A percentile compares a stretch with the other conserved stretches of the same genome.
Conservation (phyloP, 129 eudicot species). For the Lactuca saligna region DNA sequence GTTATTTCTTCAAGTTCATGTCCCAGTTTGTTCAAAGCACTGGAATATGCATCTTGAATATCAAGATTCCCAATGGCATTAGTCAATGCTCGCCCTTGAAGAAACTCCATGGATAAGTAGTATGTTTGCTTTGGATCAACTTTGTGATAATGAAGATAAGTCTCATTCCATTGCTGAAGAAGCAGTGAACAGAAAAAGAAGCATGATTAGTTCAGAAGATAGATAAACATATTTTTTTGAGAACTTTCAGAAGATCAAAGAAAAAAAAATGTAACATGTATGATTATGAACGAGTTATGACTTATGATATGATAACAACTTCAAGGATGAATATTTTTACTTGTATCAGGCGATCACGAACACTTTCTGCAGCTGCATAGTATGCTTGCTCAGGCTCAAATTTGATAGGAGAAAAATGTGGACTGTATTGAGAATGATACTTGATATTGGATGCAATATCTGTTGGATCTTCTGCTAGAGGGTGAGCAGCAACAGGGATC, state of each 20-base stretch:
- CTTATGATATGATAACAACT: neutral
- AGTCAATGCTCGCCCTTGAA: conserved; percentile 98
- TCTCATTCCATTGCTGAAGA: conserved; percentile 99
- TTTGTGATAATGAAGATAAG: conserved; percentile 85
- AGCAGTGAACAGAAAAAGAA: conserved; percentile 17
- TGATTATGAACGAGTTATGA: neutral
- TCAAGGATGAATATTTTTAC: conserved; percentile 34
- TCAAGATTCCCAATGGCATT: conserved; percentile 95
- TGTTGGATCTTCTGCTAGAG: conserved; percentile 59
- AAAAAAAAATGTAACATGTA: neutral
- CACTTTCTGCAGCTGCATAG: conserved; percentile 95
- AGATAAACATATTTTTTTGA: neutral
- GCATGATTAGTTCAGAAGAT: conserved; percentile 4
- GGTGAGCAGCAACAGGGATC: conserved; percentile 75
- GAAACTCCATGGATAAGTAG: conserved; percentile 97
- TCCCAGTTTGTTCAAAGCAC: conserved; percentile 83
- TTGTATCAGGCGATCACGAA: conserved; percentile 84
- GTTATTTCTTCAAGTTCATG: conserved; percentile 86
- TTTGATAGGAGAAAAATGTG: conserved; percentile 92
- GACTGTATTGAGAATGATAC: conserved; percentile 89
- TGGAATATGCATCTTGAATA: conserved; percentile 79
- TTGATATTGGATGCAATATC: conserved; percentile 91
- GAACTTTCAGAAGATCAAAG: neutral
- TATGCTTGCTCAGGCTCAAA: conserved; percentile 98
- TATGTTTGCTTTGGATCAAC: conserved; percentile 96